Conservation (phyloP, 169 alveolate genomes). For the Eimeria maxima region DNA sequence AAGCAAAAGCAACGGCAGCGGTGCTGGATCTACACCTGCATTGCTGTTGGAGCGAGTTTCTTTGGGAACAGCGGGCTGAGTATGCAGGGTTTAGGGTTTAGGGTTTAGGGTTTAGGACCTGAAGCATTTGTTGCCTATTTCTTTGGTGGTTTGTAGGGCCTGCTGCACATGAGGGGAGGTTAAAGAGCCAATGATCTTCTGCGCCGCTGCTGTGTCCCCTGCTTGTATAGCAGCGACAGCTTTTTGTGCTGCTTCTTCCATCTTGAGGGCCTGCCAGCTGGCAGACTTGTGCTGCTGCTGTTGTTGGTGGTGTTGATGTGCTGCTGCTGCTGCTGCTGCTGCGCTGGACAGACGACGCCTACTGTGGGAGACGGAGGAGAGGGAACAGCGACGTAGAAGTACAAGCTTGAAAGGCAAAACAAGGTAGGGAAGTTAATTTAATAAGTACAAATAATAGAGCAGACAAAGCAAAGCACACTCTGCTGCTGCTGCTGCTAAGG, state of each 20-base stretch:
- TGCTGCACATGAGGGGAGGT: neutral
- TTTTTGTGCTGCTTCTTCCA: constrained; percentile 51
- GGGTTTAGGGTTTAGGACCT: constrained; percentile 14
- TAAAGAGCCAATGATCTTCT: constrained; percentile 6
- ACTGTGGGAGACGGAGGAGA: too few relatives aligned
- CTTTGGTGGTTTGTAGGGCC: constrained; percentile 10
- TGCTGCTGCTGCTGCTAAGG: too few relatives aligned
- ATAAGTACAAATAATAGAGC: too few relatives aligned
- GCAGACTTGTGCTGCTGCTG: neutral
- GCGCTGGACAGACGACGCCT: neutral
- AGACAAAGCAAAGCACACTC: too few relatives aligned
- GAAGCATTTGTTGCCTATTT: neutral
- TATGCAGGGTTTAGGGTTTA: neutral
- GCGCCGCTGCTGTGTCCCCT: constrained; percentile 34
- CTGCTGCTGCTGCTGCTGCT: neutral
- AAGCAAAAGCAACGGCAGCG: neutral
- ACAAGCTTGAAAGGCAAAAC: too few relatives aligned
- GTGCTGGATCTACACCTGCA: neutral
- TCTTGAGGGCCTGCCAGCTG: neutral
- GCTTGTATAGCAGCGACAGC: constrained; percentile 29
- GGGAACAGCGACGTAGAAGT: neutral
- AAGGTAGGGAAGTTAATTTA: too few relatives aligned
- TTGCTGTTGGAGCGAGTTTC: neutral
- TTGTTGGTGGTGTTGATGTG: neutral
- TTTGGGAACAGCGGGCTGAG: neutral